These are phyloP conservation scores for Albizia julibrissin DNA, from an alignment of 306 rosid species.

Conservation along the genomic window DNA sequence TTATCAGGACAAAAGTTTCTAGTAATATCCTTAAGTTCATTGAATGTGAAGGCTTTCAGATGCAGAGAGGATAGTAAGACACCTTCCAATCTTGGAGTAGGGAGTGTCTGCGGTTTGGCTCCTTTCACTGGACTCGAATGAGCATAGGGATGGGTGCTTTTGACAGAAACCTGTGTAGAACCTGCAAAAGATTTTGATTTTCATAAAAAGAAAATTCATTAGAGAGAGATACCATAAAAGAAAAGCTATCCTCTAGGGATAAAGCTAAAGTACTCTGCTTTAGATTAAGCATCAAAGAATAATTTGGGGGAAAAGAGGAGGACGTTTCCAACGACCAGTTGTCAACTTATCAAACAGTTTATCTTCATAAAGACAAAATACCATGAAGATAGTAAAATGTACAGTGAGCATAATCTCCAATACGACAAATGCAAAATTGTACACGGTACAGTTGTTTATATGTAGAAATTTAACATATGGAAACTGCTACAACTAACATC, in stretches of 20 bases:
- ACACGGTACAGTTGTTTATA: neutral
- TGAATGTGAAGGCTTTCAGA: constrained; percentile 61
- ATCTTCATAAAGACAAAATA: neutral
- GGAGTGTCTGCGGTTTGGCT: constrained; percentile 23
- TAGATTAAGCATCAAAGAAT: neutral
- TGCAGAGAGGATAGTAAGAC: constrained; percentile 61
- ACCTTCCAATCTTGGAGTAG: constrained; percentile 63
- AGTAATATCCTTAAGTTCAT: constrained; percentile 61
- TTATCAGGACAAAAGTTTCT: constrained; percentile 64
- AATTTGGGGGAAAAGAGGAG: neutral
- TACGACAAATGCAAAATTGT: neutral
- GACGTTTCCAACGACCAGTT: neutral
- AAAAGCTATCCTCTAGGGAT: constrained; percentile 1
- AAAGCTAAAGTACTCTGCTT: neutral
- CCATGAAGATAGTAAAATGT: neutral
- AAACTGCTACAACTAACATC: neutral
- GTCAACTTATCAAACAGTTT: neutral
- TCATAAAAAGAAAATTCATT: neutral
- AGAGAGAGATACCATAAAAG: neutral
- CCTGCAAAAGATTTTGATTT: constrained; percentile 9
- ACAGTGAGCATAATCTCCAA: neutral
- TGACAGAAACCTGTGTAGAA: constrained; percentile 10
- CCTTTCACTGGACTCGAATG: neutral
- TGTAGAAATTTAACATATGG: neutral
- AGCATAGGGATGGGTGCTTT: neutral